Evolutionary conservation across 345 rosid genomes (phyloP).

Genomic region (Psidium guajava): DNA sequence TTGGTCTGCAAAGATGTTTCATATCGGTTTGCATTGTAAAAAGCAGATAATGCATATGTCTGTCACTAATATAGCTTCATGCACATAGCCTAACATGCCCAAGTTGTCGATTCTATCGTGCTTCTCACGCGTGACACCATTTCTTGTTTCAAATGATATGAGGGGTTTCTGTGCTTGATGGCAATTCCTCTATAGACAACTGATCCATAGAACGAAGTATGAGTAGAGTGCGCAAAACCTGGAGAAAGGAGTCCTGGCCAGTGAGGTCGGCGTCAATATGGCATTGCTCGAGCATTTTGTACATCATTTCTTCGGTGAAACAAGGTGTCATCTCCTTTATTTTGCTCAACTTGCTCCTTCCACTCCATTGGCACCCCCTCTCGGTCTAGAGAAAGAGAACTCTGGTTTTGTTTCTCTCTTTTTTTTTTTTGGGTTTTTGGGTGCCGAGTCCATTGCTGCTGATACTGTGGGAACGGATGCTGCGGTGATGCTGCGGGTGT

Average conservation of each 20-base stretch:
- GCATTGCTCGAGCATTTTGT: not conserved
- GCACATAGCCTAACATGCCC: not conserved
- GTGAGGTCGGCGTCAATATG: not conserved
- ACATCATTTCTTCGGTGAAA: not conserved
- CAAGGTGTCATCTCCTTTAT: not conserved
- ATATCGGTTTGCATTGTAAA: not conserved
- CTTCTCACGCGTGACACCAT: not conserved
- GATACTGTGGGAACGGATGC: slow-evolving; percentile 58
- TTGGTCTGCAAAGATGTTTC: not conserved
- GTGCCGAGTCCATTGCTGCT: slow-evolving; percentile 73
- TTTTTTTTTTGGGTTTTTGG: no score
- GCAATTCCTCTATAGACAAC: not conserved
- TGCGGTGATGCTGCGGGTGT: slow-evolving; percentile 12
- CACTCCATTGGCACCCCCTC: not conserved
- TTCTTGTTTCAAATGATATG: not conserved
- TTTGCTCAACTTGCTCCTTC: not conserved
- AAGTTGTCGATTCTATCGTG: not conserved
- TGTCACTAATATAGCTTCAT: not conserved
- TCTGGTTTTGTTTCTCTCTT: no score
- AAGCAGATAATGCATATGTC: not conserved
- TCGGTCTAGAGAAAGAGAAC: no score
- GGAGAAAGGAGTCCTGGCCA: not conserved
- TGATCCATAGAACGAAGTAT: not conserved
- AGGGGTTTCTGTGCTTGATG: not conserved
- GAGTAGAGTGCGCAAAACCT: not conserved